phyloP scores from a whole-genome alignment of 257 asterid species.

The Marsdenia floribunda region DNA sequence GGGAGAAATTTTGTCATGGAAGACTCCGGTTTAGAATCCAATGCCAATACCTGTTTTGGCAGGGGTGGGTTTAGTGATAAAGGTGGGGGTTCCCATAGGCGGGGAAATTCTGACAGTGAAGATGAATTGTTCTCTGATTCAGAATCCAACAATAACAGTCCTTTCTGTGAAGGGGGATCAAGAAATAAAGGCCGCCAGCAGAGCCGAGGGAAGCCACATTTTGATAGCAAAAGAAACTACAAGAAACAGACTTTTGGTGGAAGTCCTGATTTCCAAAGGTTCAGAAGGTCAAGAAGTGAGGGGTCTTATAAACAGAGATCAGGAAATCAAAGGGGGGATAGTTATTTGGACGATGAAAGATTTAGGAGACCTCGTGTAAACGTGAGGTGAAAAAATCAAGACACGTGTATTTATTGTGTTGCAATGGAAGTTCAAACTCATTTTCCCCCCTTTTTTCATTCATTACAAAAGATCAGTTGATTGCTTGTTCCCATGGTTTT shows the following conservation, averaged over 20 bases:
- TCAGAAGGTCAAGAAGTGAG: conserved; percentile 30
- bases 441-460: background rate
- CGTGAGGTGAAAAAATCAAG: conserved; percentile 46
- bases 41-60: background rate
- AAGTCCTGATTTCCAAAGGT: conserved; percentile 21
- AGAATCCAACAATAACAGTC: conserved; percentile 31
- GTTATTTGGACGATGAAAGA: conserved; percentile 47
- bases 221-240: conserved; percentile 19
- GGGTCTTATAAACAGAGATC: conserved; percentile 35
- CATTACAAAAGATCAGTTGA: too few species aligned
- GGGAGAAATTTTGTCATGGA: background rate
- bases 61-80: conserved; percentile 18
- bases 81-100: conserved; percentile 24
- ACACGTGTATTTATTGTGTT: background rate
- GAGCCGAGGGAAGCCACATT: conserved; percentile 19
- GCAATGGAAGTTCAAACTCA: background rate
- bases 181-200: conserved; percentile 28
- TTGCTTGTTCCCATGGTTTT: too few species aligned
- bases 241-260: conserved; percentile 27
- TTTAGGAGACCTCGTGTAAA: conserved; percentile 56
- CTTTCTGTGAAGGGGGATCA: conserved; percentile 19
- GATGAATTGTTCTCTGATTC: conserved; percentile 32
- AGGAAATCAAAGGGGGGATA: conserved; percentile 27
- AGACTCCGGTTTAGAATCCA: conserved; percentile 2
- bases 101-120: conserved; percentile 28